Conservation (phyloP, 106 monocot genomes). For the Agapanthus africanus region DNA sequence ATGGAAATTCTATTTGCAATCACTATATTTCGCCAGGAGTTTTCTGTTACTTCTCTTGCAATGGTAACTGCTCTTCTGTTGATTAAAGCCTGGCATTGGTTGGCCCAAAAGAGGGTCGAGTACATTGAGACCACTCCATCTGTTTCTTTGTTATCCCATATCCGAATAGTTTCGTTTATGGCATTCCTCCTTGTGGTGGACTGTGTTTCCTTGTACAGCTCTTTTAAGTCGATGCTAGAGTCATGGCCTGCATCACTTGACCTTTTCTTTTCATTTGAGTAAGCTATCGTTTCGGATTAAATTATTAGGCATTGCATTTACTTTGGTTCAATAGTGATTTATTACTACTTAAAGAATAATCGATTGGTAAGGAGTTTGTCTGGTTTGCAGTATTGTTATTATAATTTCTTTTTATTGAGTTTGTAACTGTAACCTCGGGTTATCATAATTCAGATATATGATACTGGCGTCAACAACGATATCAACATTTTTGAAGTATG, state of each 20-base stretch:
- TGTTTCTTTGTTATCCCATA: conserved; percentile 63
- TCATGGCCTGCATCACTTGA: conserved; percentile 67
- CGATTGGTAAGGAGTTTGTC: too few relatives aligned
- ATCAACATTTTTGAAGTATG: conserved; percentile 78
- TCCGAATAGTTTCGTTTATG: conserved; percentile 76
- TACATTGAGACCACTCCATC: conserved; percentile 94
- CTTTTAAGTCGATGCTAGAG: conserved; percentile 39
- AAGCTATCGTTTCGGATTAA: conserved; percentile 31
- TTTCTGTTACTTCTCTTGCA: conserved; percentile 67
- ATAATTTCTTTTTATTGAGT: too few relatives aligned
- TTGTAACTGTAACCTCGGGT: not conserved
- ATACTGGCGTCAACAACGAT: conserved; percentile 80
- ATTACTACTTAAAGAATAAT: too few relatives aligned
- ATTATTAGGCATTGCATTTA: too few relatives aligned
- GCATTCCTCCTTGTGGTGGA: conserved; percentile 71
- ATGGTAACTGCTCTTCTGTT: conserved; percentile 80
- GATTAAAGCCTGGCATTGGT: conserved; percentile 89
- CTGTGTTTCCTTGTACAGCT: conserved; percentile 58
- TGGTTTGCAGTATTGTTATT: too few relatives aligned
- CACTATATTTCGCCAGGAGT: conserved; percentile 91
- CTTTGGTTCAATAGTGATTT: too few relatives aligned
- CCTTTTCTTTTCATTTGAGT: conserved; percentile 95
- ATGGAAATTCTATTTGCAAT: conserved; percentile 93
- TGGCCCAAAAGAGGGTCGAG: conserved; percentile 92
- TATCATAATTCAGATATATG: conserved; percentile 68